These are phyloP conservation scores for Tubosaeta brunneosetosa DNA, from an alignment of 768 basidiomycete genomes.

Conservation along the genomic window DNA sequence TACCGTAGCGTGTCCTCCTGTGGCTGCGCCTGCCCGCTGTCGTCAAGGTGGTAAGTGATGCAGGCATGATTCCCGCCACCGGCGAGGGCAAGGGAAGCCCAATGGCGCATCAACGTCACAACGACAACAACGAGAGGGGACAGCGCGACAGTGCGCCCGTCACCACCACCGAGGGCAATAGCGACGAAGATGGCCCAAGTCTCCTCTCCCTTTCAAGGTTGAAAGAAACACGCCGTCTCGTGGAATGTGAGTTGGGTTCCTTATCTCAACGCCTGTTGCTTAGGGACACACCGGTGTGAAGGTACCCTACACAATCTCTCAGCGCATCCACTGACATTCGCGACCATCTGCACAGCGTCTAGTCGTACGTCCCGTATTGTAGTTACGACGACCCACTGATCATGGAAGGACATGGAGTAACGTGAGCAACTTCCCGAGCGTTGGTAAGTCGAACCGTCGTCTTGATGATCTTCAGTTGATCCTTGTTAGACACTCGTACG, in stretches of 20 bases:
- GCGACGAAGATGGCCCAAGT: slow-evolving; percentile 42
- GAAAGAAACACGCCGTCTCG: slow-evolving; percentile 44
- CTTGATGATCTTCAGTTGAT: not conserved
- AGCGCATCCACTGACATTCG: not conserved
- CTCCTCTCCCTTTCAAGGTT: slow-evolving; percentile 58
- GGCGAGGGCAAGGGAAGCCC: too few relatives aligned
- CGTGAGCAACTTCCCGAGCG: slow-evolving; percentile 54
- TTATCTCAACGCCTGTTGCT: not conserved
- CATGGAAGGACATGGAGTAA: slow-evolving; percentile 56
- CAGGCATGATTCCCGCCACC: too few relatives aligned
- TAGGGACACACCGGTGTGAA: slow-evolving; percentile 2
- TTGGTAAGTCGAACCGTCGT: slow-evolving; percentile 38
- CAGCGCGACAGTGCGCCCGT: too few relatives aligned
- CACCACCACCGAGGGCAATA: too few relatives aligned
- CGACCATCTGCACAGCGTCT: slow-evolving; percentile 40
- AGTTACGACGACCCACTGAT: slow-evolving; percentile 60
- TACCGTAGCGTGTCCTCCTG: too few relatives aligned
- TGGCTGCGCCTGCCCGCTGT: too few relatives aligned
- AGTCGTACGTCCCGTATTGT: slow-evolving; percentile 59
- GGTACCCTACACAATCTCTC: not conserved
- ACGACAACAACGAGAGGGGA: too few relatives aligned
- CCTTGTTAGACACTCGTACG: slow-evolving; percentile 4
- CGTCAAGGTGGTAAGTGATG: too few relatives aligned
- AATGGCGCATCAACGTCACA: too few relatives aligned
- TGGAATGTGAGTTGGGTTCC: slow-evolving; percentile 43